Evolutionary conservation across 768 basidiomycete genomes (phyloP), one percentile per base, ranked within the genome.

Genomic region (Leccinum disarticulatum): DNA sequence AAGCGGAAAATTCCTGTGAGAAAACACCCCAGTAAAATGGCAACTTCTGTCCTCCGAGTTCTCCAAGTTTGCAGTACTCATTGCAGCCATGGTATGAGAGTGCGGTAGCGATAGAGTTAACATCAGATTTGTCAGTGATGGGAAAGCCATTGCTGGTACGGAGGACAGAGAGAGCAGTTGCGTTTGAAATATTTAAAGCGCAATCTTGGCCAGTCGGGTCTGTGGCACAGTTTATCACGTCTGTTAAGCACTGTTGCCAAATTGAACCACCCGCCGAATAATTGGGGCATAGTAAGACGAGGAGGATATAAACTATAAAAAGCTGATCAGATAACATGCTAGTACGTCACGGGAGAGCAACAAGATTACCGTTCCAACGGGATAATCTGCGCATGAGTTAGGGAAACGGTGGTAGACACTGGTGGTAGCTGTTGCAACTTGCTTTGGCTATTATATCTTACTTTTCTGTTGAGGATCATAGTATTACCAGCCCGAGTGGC

Each of bases 1-100:
- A 83, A 0, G 79, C 63, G 9, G 73, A 70, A 61, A 77, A 80
- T 47, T 78, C 70, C 51, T 78, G 77, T 0, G 71, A 51, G 52
- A 71, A 73, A 4, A 19, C 22, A 31, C 30, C 30, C 30, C 30
- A 31, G 30, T 31, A 2, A 31, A 31, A 31, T 10, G 30, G 30
- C 8, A 31, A 31, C 0, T 10, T 31, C 30, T 31, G 30, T 31
- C 2, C 30, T 31, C 30, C 9, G 30, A 31, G 30, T 31, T 31
- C 30, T 10, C 0, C 9, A 31, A 31, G 9, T 31, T 31, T 31
- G 30, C 30, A 31, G 30, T 31, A 31, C 3, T 2, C 30, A 31
- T 3, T 1, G 25, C 70, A 71, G 6, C 60, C 52, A 8, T 1
- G 0, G 3, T 52, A 60, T 3, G 55, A 59, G 19, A 71, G 41